Conservation (phyloP, 108 stramenopile species). For the Skeletonema potamos region DNA sequence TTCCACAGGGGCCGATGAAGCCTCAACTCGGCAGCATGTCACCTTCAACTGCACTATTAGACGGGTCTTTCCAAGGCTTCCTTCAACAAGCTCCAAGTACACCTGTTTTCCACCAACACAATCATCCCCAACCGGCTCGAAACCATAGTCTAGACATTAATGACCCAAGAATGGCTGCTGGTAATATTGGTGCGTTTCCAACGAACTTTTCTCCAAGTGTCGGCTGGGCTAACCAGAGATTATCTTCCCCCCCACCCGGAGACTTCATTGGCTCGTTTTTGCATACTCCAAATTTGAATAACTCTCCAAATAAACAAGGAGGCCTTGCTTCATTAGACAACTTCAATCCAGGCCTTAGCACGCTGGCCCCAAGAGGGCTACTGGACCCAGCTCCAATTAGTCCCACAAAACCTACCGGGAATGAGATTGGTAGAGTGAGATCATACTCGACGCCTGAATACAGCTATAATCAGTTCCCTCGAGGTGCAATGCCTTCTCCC, state of each 20-base stretch:
- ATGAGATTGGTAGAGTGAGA: constrained; percentile 16
- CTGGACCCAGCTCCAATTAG: background rate
- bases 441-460: constrained; percentile 42
- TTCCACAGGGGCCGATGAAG: constrained; percentile 18
- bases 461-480: constrained; percentile 21
- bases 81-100: constrained; percentile 19
- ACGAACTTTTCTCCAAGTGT: constrained; percentile 10
- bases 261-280: background rate
- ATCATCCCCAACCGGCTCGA: constrained; percentile 9
- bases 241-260: background rate
- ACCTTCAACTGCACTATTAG: constrained; percentile 4
- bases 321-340: background rate
- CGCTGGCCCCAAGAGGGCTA: background rate
- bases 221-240: background rate
- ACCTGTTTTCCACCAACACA: constrained; percentile 14
- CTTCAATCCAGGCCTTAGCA: background rate
- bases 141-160: constrained; percentile 19
- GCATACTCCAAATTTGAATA: background rate
- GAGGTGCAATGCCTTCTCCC: constrained; percentile 25
- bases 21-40: constrained; percentile 2
- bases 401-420: background rate
- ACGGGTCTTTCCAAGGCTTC: constrained; percentile 21
- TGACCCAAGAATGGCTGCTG: constrained; percentile 12
- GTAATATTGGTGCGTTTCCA: constrained; percentile 18
- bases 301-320: background rate